Evolutionary conservation across 2,329 filamentous ascomycete species (phyloP).

Genomic region (Allantophomopsis cytisporea): DNA sequence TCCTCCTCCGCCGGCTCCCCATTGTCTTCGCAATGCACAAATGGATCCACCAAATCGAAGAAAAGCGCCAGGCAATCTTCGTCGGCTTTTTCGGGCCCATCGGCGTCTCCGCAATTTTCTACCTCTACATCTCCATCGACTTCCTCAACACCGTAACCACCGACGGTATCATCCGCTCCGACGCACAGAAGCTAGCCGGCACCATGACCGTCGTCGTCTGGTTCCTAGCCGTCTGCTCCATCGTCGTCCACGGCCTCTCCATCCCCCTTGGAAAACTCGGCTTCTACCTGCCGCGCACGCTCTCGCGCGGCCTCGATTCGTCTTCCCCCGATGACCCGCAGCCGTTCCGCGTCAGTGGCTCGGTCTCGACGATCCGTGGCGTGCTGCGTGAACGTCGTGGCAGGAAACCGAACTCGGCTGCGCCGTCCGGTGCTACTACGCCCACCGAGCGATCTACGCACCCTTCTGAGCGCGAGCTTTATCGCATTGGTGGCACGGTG

Average conservation of each 20-base stretch:
- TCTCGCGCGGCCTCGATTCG: slow-evolving; percentile 37
- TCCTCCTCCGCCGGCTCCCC: slow-evolving; percentile 60
- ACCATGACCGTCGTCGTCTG: slow-evolving; percentile 63
- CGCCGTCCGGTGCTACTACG: background rate
- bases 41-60: slow-evolving; percentile 67
- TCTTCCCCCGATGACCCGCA: slow-evolving; percentile 6
- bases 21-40: slow-evolving; percentile 62
- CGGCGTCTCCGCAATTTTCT: slow-evolving; percentile 82
- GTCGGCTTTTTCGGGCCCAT: slow-evolving; percentile 92
- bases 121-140: slow-evolving; percentile 69
- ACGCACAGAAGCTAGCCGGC: slow-evolving; percentile 53
- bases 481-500: background rate
- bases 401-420: background rate
- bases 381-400: background rate
- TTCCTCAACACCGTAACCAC: slow-evolving; percentile 50
- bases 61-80: slow-evolving; percentile 63
- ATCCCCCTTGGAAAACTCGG: slow-evolving; percentile 61
- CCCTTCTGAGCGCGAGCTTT: background rate
- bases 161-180: slow-evolving; percentile 45
- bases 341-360: background rate
- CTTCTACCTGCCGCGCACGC: slow-evolving; percentile 45
- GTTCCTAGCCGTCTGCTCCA: slow-evolving; percentile 74
- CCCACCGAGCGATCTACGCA: background rate
- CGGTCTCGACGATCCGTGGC: background rate
- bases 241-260: slow-evolving; percentile 73